Base-by-base conservation (phyloP, 2,329 filamentous ascomycete species). In the Fusarium goolgardi region DNA sequence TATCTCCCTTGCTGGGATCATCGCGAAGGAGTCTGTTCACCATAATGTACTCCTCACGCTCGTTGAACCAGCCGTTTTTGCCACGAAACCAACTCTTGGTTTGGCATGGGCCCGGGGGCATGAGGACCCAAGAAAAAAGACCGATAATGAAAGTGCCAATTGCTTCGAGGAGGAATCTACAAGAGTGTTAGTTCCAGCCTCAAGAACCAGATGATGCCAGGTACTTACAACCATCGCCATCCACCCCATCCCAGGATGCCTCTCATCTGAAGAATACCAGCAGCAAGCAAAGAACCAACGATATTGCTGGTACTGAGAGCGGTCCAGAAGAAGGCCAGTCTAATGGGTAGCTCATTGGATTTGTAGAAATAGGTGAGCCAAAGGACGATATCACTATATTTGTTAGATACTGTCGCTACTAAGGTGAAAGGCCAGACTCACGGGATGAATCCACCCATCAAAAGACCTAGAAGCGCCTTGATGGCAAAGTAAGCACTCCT, bases 301-400 rank as follows among this genome's bases (percentile, higher is more conserved):
- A 89, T 86, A 40, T 85, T 81, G 0, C 85, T 85, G 0, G 81
- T 81, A 58, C 85, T 85, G 15, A 90, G 87, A 0, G 89, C 84
- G 0, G 88, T 87, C 91, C 91, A 94, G 79, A 93, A 93, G 87
- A 69, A 87, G 13, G 74, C 86, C 20, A 94, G 79, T 2, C 91
- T 85, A 13, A 85, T 84, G 0, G 91, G 90, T 0, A 94, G 81
- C 75, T 94, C 91, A 53, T 83, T 83, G 1, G 87, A 87, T 45
- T 87, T 93, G 79, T 93, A 94, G 78, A 90, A 94, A 76, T 94
- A 94, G 5, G 87, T 89, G 7, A 93, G 81, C 77, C 90, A 93
- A 0, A 91, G 79, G 16, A 91, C 85, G 23, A 87, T 86, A 61
- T 79, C 73, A 21, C 75, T 76, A 1, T 2, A 6, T 2, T 12